These are phyloP conservation scores for Podaxis sp. DNA, from an alignment of 768 basidiomycete species.

Conservation along the genomic window DNA sequence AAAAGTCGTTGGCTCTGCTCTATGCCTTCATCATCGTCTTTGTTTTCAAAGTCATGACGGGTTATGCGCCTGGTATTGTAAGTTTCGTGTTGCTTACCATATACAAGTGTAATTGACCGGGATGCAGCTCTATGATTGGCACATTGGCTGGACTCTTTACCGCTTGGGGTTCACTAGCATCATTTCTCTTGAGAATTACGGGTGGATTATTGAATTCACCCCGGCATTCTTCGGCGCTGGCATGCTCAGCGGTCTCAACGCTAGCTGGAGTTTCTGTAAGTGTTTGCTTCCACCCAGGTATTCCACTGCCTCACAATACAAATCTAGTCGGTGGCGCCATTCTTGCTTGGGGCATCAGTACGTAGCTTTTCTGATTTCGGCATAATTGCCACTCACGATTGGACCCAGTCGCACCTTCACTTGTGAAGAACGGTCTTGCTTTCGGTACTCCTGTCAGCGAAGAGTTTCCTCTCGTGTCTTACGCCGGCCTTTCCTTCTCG, in stretches of 20 bases:
- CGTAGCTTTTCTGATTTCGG: conserved; percentile 16
- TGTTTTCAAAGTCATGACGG: conserved; percentile 49
- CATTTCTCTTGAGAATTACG: conserved; percentile 57
- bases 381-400: background rate
- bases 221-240: conserved; percentile 62
- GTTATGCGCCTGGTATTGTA: conserved; percentile 60
- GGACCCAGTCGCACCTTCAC: conserved; percentile 43
- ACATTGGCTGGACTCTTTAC: conserved; percentile 60
- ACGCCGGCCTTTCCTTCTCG: conserved; percentile 42
- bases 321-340: conserved; percentile 47
- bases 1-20: conserved; percentile 53
- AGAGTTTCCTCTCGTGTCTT: conserved; percentile 43
- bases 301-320: conserved; percentile 1
- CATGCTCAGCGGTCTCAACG: conserved; percentile 55
- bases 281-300: conserved; percentile 10
- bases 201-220: conserved; percentile 54
- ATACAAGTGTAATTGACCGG: background rate
- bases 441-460: conserved; percentile 36
- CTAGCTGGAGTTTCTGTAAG: conserved; percentile 57
- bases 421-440: conserved; percentile 52
- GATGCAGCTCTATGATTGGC: conserved; percentile 55
- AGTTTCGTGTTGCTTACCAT: conserved; percentile 16
- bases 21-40: conserved; percentile 47
- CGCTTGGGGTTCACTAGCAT: conserved; percentile 58
- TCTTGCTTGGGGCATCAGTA: conserved; percentile 61